These are phyloP conservation scores for Hirsutella minnesotensis DNA, from an alignment of 2,329 filamentous ascomycete genomes.

Conservation along the genomic window DNA sequence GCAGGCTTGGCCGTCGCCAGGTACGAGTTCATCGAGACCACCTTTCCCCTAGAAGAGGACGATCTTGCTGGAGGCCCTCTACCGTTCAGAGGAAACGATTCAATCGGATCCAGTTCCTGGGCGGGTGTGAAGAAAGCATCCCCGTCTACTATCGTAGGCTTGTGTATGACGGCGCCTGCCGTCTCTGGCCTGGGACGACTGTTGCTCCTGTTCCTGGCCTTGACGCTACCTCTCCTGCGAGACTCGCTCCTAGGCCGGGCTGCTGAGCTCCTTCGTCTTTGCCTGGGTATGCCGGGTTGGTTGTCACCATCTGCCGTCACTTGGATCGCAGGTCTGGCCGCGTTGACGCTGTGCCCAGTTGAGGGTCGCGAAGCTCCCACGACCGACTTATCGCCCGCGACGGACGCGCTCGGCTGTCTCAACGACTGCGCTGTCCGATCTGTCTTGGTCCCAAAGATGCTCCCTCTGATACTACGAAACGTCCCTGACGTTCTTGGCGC, in stretches of 20 bases:
- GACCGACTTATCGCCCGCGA: slow-evolving; percentile 23
- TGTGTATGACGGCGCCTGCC: slow-evolving; percentile 24
- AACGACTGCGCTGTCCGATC: slow-evolving; percentile 32
- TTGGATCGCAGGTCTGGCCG: slow-evolving; percentile 58
- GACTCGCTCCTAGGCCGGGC: slow-evolving; percentile 32
- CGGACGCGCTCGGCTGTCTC: slow-evolving; percentile 24
- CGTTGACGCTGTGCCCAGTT: slow-evolving; percentile 32
- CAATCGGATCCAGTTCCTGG: slow-evolving; percentile 26
- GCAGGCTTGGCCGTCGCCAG: slow-evolving; percentile 27
- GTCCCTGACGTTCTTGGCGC: slow-evolving; percentile 64
- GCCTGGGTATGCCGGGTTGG: slow-evolving; percentile 15
- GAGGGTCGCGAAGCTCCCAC: slow-evolving; percentile 16
- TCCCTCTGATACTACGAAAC: slow-evolving; percentile 56
- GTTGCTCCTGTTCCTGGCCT: slow-evolving; percentile 38
- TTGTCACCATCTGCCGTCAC: slow-evolving; percentile 54
- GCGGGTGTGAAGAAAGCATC: slow-evolving; percentile 39
- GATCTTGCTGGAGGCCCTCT: slow-evolving; percentile 25
- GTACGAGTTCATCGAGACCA: slow-evolving; percentile 33
- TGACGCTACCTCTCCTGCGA: slow-evolving; percentile 37
- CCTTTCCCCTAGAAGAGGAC: slow-evolving; percentile 30
- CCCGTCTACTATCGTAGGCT: slow-evolving; percentile 33
- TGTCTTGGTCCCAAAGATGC: slow-evolving; percentile 58
- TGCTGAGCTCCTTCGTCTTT: slow-evolving; percentile 21
- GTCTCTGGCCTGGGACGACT: slow-evolving; percentile 34
- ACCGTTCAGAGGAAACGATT: slow-evolving; percentile 31